Evolutionary conservation across 306 rosid genomes (phyloP), one percentile per base, ranked within the genome.

Genomic region (Quercus ilex): DNA sequence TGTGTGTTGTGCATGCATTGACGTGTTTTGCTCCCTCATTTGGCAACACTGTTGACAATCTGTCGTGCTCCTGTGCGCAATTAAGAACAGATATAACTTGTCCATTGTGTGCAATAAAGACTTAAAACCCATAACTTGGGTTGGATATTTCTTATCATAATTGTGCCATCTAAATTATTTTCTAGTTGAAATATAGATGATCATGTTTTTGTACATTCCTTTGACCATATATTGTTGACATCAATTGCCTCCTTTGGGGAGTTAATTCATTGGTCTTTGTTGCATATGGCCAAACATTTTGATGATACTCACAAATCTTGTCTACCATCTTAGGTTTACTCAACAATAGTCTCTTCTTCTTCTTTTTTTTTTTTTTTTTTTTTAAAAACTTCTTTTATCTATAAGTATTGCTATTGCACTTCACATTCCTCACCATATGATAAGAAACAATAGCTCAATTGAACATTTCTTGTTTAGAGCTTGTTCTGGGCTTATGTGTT

Each of bases 401-500:
- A 3, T 13, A 35, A 28, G 72, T 15, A 8, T 38, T 35, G 18
- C 63, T 4, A 9, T 65, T 49, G 26, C 68, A 57, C 33, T 71
- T 71, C 23, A 55, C 60, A 31, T 81, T 73, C 69, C 46, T 64
- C 78, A 35, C 74, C 62, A 38, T 67, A 51, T 28, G 33, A 63
- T 71, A 23, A 46, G 46, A 68, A 17, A 8, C 28, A 71, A 59
- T 38, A 25, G 55, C 52, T 49, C 15, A 49, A 38, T 28, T 53
- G 65, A 41, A 43, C 6, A 53, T 9, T 31, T 78, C 28, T 46
- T 28, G 67, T 56, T 55, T 51, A 11, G n/a, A 43, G 26, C 55
- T 70, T 58, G 75, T 70, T 55, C 41, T 62, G 80, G 23, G 69
- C 71, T 85, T 77, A 64, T 79, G 46, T 71, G 53, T 69, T 73